Conservation (phyloP, 2,329 filamentous ascomycete species). For the Pseudocercospora fijiensis region DNA sequence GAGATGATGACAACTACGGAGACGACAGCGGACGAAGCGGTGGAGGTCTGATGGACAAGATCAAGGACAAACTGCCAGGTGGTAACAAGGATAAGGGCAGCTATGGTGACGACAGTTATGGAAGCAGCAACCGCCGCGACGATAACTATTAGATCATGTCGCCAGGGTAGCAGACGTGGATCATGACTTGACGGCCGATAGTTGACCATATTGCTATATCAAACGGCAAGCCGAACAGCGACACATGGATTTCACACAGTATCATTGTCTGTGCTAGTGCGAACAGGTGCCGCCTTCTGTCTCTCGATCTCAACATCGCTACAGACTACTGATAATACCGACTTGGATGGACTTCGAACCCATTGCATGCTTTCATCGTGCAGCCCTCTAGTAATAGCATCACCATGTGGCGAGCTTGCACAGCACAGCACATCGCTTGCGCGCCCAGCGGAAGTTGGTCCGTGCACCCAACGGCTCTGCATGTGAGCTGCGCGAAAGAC, state of each 20-base stretch:
- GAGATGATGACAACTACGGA: slow-evolving; percentile 12
- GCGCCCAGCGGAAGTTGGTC: background rate
- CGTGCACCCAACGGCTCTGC: background rate
- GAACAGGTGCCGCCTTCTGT: background rate
- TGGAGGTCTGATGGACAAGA: slow-evolving; percentile 18
- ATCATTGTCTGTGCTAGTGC: background rate
- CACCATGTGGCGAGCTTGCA: background rate
- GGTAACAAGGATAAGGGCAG: slow-evolving; percentile 14
- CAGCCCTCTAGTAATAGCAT: background rate
- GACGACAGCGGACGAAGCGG: slow-evolving; percentile 5
- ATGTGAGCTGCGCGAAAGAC: background rate
- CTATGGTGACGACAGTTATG: slow-evolving; percentile 11
- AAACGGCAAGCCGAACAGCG: background rate
- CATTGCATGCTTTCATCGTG: background rate
- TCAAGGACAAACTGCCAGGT: slow-evolving; percentile 15
- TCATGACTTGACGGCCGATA: slow-evolving; percentile 2
- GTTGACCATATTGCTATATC: background rate
- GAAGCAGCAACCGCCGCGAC: slow-evolving; percentile 5
- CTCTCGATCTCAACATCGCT: background rate
- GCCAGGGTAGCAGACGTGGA: background rate
- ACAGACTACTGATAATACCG: background rate
- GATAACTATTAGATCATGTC: slow-evolving; percentile 3
- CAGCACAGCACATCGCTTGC: background rate
- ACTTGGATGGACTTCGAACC: background rate
- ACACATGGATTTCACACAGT: background rate